A percentile compares a stretch with the other conserved stretches of the same genome.
These are phyloP conservation scores for Boletus holoroseus DNA, from an alignment of 1,284 basidiomycete species.

Conservation along the genomic window DNA sequence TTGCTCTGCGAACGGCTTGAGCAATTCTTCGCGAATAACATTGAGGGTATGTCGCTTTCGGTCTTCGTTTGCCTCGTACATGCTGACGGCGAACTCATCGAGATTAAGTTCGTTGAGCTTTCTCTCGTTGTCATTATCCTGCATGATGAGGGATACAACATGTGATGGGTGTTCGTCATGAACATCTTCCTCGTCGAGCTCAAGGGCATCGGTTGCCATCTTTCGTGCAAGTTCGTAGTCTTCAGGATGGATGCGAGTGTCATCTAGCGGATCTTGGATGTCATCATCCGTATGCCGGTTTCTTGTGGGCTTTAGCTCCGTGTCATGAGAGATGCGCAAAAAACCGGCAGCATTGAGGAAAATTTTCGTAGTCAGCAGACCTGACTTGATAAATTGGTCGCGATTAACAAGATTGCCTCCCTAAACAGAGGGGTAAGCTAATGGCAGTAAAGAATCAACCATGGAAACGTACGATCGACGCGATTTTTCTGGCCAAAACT, in stretches of 20 bases:
- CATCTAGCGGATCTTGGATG: slow-evolving; percentile 86
- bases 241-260: slow-evolving; percentile 95
- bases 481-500: slow-evolving; percentile 78
- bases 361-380: slow-evolving; percentile 78
- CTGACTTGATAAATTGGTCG: slow-evolving; percentile 76
- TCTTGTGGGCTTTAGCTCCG: slow-evolving; percentile 54
- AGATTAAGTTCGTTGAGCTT: slow-evolving; percentile 91
- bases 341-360: slow-evolving; percentile 90
- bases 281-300: slow-evolving; percentile 68
- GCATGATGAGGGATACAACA: slow-evolving; percentile 81
- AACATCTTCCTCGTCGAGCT: slow-evolving; percentile 91
- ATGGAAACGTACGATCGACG: slow-evolving; percentile 50
- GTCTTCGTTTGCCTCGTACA: slow-evolving; percentile 78
- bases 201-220: slow-evolving; percentile 97
- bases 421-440: slow-evolving; percentile 36
- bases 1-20: slow-evolving; percentile 78
- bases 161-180: slow-evolving; percentile 87
- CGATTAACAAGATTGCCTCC: slow-evolving; percentile 83
- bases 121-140: slow-evolving; percentile 70
- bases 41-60: slow-evolving; percentile 86
- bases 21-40: slow-evolving; percentile 85
- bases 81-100: slow-evolving; percentile 93
- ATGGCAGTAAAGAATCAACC: slow-evolving; percentile 1
- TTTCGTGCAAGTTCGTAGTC: slow-evolving; percentile 98
- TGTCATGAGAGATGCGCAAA: slow-evolving; percentile 78